These are phyloP conservation scores for Ascocoryne sarcoides DNA, from an alignment of 2,329 filamentous ascomycete genomes.

Conservation along the genomic window DNA sequence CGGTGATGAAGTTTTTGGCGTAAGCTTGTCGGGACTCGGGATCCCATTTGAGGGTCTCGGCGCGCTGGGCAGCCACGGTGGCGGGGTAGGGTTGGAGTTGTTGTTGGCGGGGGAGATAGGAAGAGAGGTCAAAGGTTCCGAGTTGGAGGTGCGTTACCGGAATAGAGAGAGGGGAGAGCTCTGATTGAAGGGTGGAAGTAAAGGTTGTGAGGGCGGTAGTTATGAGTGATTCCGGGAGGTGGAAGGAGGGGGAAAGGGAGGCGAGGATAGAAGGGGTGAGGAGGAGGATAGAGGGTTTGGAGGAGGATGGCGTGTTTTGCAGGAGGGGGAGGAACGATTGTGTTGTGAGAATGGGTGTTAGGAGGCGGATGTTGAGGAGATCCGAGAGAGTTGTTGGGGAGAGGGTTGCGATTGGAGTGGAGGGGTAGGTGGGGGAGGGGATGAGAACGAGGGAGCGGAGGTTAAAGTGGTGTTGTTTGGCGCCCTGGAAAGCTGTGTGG, in stretches of 20 bases:
- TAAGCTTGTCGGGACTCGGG: conserved; percentile 52
- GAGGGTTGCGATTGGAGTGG: conserved; percentile 77
- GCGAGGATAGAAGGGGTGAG: conserved; percentile 74
- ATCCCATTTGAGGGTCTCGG: conserved; percentile 55
- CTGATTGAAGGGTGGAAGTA: conserved; percentile 68
- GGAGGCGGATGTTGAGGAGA: conserved; percentile 82
- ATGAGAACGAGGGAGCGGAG: conserved; percentile 77
- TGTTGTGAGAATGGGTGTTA: conserved; percentile 80
- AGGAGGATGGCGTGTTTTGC: conserved; percentile 40
- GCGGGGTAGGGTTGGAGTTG: conserved; percentile 20
- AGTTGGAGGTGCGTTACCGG: conserved; percentile 82
- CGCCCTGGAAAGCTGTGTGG: conserved; percentile 66
- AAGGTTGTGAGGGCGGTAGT: conserved; percentile 82
- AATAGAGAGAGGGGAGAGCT: conserved; percentile 67
- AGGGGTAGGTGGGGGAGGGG: conserved; percentile 71
- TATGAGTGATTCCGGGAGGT: conserved; percentile 79
- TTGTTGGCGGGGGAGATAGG: conserved; percentile 44
- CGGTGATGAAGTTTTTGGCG: conserved; percentile 43
- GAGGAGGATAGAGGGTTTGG: conserved; percentile 61
- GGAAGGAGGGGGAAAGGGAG: conserved; percentile 71
- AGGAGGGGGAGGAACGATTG: conserved; percentile 83
- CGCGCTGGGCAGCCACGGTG: conserved; percentile 35
- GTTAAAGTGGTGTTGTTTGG: conserved; percentile 65
- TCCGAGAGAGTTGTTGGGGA: conserved; percentile 79
- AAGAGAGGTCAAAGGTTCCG: conserved; percentile 78